Evolutionary conservation across 257 asterid species (phyloP).

Genomic region (Hygrophila difformis): DNA sequence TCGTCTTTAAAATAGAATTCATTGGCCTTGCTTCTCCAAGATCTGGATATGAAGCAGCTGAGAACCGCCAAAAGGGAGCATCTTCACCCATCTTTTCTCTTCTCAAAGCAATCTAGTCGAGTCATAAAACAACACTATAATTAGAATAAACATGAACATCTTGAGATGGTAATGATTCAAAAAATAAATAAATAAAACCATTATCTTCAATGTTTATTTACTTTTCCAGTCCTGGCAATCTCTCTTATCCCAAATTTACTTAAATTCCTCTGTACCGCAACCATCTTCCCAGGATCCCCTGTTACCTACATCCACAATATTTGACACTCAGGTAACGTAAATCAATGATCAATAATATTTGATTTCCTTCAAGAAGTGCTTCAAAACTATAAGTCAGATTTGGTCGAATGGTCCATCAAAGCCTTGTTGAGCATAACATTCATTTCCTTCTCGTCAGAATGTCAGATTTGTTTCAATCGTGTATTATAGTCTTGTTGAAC

Average conservation of each 20-base stretch:
- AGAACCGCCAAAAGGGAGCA: constrained; percentile 98
- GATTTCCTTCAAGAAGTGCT: too few species aligned
- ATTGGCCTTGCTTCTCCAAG: constrained; percentile 54
- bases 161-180: not conserved
- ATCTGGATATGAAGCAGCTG: constrained; percentile 99
- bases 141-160: too few species aligned
- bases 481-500: too few species aligned
- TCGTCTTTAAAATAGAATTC: constrained; percentile 31
- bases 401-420: too few species aligned
- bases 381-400: too few species aligned
- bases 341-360: constrained; percentile 8
- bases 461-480: too few species aligned
- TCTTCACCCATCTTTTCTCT: constrained; percentile 96
- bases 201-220: constrained; percentile 10
- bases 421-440: too few species aligned
- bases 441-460: too few species aligned
- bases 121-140: too few species aligned
- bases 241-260: constrained; percentile 88
- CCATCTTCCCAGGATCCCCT: constrained; percentile 99
- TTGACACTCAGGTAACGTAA: constrained; percentile 8
- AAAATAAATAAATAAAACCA: constrained; percentile 2
- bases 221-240: constrained; percentile 96
- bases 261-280: constrained; percentile 74
- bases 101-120: constrained; percentile 75
- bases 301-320: constrained; percentile 46